Evolutionary conservation across 768 basidiomycete species (phyloP), one percentile per base, ranked within the genome.

Genomic region (Lactarius tabidus): DNA sequence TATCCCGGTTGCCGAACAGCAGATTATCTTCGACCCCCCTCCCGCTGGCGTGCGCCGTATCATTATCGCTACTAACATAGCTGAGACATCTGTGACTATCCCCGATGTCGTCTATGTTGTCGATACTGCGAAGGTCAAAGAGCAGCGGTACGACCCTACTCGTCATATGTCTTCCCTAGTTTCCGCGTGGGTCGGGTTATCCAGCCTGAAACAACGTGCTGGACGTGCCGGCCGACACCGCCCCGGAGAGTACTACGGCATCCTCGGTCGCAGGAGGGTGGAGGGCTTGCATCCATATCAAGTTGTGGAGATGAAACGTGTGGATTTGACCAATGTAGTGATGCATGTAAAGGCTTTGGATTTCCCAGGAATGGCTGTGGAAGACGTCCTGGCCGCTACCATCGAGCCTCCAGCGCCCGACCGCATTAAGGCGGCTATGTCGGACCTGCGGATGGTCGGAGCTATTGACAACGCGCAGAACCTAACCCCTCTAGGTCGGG

Each of bases 311-410:
- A 98, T 98, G 94, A 93, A 93, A 73, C 83, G 94, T 38, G 85
- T 89, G 15, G 93, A 95, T 75, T 74, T 96, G 70, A 91, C 86
- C 71, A 93, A 94, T 72, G 89, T 95, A 55, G 93, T 96, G 18
- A 98, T 98, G 95, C 95, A 95, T 73, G 85, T 98, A 75, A 97
- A 96, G 72, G 94, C 94, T 10, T 82, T 97, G 39, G 87, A 93
- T 73, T 89, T 97, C 73, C 91, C 92, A 7, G 86, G 84, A 52
- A 86, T 94, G 86, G 77, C 85, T 33, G 91, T 93, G 7, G 90
- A 95, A 71, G 89, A 95, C 65, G 93, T 97, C 26, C 80, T 98
- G 39, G 85, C 84, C 1, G 86, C 84, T 14, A 82, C 89, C 15
- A 97, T 97, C 61, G 95, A 98, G 73, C 90, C 95, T 18, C 95